phyloP scores from a whole-genome alignment of 179 eudicot genomes.

The Pouteria campechiana region DNA sequence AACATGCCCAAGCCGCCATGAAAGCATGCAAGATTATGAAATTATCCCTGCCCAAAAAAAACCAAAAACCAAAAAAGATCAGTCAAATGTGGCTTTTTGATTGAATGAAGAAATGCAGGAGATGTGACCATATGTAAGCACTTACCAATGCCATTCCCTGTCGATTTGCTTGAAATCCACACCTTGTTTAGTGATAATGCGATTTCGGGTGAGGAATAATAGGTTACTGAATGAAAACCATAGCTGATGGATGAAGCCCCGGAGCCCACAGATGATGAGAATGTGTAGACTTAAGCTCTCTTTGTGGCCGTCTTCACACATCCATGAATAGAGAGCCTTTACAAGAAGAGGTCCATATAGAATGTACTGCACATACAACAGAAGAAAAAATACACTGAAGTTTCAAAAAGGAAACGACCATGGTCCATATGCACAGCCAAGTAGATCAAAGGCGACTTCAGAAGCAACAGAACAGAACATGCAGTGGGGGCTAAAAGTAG shows the following conservation, averaged over 20 bases:
- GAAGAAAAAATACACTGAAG: background rate
- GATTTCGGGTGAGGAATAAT: slow-evolving; percentile 48
- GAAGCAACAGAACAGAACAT: slow-evolving; percentile 2
- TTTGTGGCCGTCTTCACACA: slow-evolving; percentile 26
- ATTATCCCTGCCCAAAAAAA: slow-evolving; percentile 44
- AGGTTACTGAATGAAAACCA: slow-evolving; percentile 43
- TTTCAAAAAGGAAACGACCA: background rate
- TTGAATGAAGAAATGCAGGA: background rate
- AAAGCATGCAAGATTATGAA: slow-evolving; percentile 62
- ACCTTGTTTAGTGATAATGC: slow-evolving; percentile 40
- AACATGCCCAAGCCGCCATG: slow-evolving; percentile 21
- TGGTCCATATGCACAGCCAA: background rate
- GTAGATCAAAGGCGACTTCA: too few species aligned
- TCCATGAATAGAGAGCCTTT: slow-evolving; percentile 30
- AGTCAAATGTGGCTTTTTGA: background rate
- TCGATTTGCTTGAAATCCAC: slow-evolving; percentile 58
- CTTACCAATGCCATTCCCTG: slow-evolving; percentile 73
- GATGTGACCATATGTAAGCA: too few species aligned
- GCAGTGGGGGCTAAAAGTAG: too few species aligned
- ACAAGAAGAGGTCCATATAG: slow-evolving; percentile 59
- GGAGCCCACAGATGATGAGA: slow-evolving; percentile 31
- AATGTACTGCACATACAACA: slow-evolving; percentile 31
- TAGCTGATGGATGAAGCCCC: slow-evolving; percentile 31
- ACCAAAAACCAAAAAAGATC: background rate
- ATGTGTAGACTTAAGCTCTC: slow-evolving; percentile 49